Evolutionary conservation across 2,329 filamentous ascomycete genomes (phyloP).

Genomic region (Trichoderma sp.): DNA sequence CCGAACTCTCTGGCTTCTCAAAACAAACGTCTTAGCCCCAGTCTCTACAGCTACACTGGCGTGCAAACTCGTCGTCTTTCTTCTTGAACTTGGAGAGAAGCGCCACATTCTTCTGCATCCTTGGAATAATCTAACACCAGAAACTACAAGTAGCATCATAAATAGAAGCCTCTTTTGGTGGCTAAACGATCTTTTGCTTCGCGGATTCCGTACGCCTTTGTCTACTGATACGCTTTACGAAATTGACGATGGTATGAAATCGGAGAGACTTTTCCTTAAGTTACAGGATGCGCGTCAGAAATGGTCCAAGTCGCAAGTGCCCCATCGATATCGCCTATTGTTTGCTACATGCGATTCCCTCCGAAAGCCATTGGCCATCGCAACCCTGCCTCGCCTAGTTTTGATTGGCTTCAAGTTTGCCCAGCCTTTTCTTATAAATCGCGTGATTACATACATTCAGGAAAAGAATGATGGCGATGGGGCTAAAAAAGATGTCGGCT

Average conservation of each 20-base stretch:
- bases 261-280: slow-evolving; percentile 19
- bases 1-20: slow-evolving; percentile 36
- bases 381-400: slow-evolving; percentile 31
- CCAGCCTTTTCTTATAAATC: slow-evolving; percentile 34
- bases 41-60: slow-evolving; percentile 31
- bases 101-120: slow-evolving; percentile 26
- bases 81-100: slow-evolving; percentile 35
- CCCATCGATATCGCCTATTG: slow-evolving; percentile 17
- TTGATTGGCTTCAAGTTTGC: slow-evolving; percentile 33
- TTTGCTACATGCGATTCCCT: slow-evolving; percentile 10
- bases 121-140: slow-evolving; percentile 29
- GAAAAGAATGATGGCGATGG: neutral
- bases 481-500: slow-evolving; percentile 11
- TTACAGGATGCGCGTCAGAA: slow-evolving; percentile 8
- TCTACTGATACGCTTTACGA: slow-evolving; percentile 21
- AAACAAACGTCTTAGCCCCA: slow-evolving; percentile 26
- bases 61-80: slow-evolving; percentile 32
- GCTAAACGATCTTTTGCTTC: slow-evolving; percentile 34
- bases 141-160: slow-evolving; percentile 37
- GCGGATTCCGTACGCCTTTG: slow-evolving; percentile 26
- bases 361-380: slow-evolving; percentile 21
- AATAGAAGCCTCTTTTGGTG: slow-evolving; percentile 39
- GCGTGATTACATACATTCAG: neutral
- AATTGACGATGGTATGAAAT: slow-evolving; percentile 24
- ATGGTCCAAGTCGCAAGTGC: neutral